Percentiles rank a stretch among this genome's conserved stretches.
Evolutionary conservation across 2,329 filamentous ascomycete genomes (phyloP).

Genomic region (Talaromyces sp.): DNA sequence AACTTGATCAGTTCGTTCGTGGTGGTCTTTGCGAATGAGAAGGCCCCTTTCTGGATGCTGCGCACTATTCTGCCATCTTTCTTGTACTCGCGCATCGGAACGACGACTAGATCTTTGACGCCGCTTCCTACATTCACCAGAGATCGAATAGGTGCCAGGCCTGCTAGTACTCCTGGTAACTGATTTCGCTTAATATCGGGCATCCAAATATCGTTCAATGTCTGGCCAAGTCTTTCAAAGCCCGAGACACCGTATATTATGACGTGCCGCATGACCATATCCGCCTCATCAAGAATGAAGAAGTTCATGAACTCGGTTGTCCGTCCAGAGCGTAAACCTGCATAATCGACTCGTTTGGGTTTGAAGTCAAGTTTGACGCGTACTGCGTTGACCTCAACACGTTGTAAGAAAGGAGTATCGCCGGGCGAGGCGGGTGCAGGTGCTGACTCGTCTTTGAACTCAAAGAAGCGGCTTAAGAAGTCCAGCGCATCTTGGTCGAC

Average conservation of each 20-base stretch:
- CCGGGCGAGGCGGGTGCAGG: slow-evolving; percentile 58
- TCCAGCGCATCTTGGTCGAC: slow-evolving; percentile 97
- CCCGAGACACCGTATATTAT: slow-evolving; percentile 91
- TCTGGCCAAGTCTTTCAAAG: slow-evolving; percentile 85
- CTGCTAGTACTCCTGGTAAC: slow-evolving; percentile 82
- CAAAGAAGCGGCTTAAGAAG: slow-evolving; percentile 95
- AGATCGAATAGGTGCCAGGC: slow-evolving; percentile 83
- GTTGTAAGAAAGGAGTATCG: slow-evolving; percentile 82
- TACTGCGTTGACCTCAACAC: slow-evolving; percentile 81
- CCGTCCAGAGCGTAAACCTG: slow-evolving; percentile 83
- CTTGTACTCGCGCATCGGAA: slow-evolving; percentile 87
- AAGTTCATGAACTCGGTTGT: slow-evolving; percentile 99
- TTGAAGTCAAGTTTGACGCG: slow-evolving; percentile 92
- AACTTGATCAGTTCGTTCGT: slow-evolving; percentile 92
- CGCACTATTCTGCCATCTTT: slow-evolving; percentile 92
- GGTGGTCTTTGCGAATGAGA: slow-evolving; percentile 88
- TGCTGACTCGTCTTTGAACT: slow-evolving; percentile 79
- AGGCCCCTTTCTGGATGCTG: slow-evolving; percentile 85
- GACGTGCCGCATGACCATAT: slow-evolving; percentile 80
- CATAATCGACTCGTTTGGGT: slow-evolving; percentile 96
- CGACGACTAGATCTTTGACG: slow-evolving; percentile 79
- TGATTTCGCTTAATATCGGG: slow-evolving; percentile 88
- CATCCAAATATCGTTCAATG: slow-evolving; percentile 94
- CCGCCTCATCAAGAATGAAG: slow-evolving; percentile 81
- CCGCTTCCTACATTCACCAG: slow-evolving; percentile 89